Percentiles rank a stretch among this genome's conserved stretches.
Conservation (phyloP, 495 filamentous ascomycete species). For the Parathielavia hyrcaniae region DNA sequence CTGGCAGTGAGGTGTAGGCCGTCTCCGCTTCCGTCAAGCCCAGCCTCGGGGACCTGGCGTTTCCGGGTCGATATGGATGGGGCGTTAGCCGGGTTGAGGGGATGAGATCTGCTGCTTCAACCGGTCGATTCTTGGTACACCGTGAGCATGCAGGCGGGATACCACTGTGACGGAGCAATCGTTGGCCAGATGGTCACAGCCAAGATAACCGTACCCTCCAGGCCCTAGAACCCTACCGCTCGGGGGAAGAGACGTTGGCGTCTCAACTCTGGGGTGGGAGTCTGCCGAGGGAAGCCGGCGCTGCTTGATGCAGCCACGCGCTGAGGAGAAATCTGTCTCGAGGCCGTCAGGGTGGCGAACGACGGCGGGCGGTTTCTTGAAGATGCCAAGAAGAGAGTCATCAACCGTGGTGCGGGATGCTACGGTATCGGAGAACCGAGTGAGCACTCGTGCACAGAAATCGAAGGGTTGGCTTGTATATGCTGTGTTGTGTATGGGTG, state of each 20-base stretch:
- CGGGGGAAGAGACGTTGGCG: constrained; percentile 11
- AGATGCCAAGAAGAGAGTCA: constrained; percentile 17
- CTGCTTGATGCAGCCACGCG: constrained; percentile 1
- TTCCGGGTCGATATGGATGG: constrained; percentile 18
- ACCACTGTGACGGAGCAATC: constrained; percentile 23
- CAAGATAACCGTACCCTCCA: constrained; percentile 23
- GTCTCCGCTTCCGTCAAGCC: constrained; percentile 8
- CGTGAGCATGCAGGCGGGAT: constrained; percentile 29
- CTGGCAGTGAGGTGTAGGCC: constrained; percentile 3
- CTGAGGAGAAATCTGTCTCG: constrained; percentile 9
- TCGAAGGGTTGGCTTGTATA: constrained; percentile 17
- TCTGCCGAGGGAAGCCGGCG: constrained; percentile 11
- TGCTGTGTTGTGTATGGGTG: no score
- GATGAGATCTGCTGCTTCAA: constrained; percentile 20
- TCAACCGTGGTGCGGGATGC: constrained; percentile 11
- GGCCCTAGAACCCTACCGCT: constrained; percentile 15
- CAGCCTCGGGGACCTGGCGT: constrained; percentile 17
- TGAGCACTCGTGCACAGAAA: constrained; percentile 9
- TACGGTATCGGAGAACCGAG: constrained; percentile 1
- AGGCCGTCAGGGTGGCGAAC: constrained; percentile 23
- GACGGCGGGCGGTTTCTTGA: constrained; percentile 9
- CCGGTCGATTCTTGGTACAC: constrained; percentile 23
- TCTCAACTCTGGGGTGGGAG: constrained; percentile 14
- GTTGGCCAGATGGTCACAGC: constrained; percentile 20
- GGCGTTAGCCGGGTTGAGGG: constrained; percentile 14